Base-by-base conservation (phyloP, 768 basidiomycete species). In the Xerocomus spinulosus region DNA sequence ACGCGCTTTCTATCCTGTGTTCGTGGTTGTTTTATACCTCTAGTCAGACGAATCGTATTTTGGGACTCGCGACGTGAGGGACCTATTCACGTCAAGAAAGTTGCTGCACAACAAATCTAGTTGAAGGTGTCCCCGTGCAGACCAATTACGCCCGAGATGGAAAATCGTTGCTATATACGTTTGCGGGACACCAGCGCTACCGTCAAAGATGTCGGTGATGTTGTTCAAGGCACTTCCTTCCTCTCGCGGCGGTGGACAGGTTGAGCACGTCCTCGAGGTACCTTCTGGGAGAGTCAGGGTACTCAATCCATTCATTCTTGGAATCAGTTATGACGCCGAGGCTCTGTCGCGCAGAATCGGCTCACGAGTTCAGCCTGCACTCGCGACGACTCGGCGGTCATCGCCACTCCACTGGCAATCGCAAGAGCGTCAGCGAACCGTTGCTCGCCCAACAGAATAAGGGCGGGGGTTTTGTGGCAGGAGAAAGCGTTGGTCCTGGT, bases 41-140 rank as follows among this genome's bases (percentile, higher is more conserved):
- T 14, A 83, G 87, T 55, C 80, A 83, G 60, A 84, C 73, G 79
- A 21, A 76, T 91, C 23, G 83, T 85, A 2, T 90, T 89, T 57
- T 92, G 88, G 87, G 88, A 92, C 62, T 85, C 86, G 15, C 73
- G 88, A 64, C 87, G 88, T 91, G 68, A 53, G 80, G 68, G 42
- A 3, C 9, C 18, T 18, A 42, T 39, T 24, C 29, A 5, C 29
- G 44, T 49, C 34, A 64, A 89, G 87, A 88, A 78, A 85, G 79
- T 62, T 80, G 85, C 44, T 71, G 72, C 73, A 4, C 87, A 89
- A 62, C 79, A 80, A 59, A 69, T 76, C 42, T 61, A 70, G 4
- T 62, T 82, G 21, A 87, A 84, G 58, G 69, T 74, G 3, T 76
- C 80, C 0, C 87, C 86, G 74, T 77, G 9, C 80, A 83, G 55